Evolutionary conservation across 345 rosid genomes (phyloP), one percentile per base, ranked within the genome.

Genomic region (Sisymbrium altissimum): DNA sequence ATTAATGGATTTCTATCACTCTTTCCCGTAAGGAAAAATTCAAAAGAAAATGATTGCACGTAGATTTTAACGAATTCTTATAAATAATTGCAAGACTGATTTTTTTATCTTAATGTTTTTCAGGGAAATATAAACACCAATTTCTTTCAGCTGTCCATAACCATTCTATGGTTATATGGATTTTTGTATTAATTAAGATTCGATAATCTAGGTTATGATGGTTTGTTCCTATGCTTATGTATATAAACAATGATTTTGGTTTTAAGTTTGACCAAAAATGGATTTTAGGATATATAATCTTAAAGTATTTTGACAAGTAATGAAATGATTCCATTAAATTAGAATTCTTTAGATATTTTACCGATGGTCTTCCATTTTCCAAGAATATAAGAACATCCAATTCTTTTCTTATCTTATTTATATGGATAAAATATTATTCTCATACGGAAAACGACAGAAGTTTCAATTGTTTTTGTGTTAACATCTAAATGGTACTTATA

Each of bases 391-490:
- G 52, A 57, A 36, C 36, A 39, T 59, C 60, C 0, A 29, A 29
- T 48, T 45, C 58, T 25, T 56, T 18, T 46, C 44, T 66, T 58
- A 66, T 66, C 72, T 74, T 55, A 9, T 18, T 35, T 56, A 25
- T 66, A 14, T 13, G 60, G 65, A 33, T 43, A 57, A 30, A 74
- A n/a, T 56, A 57, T 48, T 66, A 50, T 66, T 58, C 72, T 43
- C 46, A 49, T 25, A 58, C 68, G 30, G 78, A 74, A 36, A 74
- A 74, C 38, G 68, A 66, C 72, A 48, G 1, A 38, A 46, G 4
- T 27, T 17, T 18, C 13, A 7, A 17, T 1, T 49, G 18, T 60
- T 44, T 44, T 48, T 49, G 9, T 48, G 21, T 23, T 60, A 36
- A 14, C 63, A 45, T 56, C 15, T 35, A 23, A n/a, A 55, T 35